Evolutionary conservation across 2,329 filamentous ascomycete species (phyloP).

Genomic region (Colletotrichum simmondsii): DNA sequence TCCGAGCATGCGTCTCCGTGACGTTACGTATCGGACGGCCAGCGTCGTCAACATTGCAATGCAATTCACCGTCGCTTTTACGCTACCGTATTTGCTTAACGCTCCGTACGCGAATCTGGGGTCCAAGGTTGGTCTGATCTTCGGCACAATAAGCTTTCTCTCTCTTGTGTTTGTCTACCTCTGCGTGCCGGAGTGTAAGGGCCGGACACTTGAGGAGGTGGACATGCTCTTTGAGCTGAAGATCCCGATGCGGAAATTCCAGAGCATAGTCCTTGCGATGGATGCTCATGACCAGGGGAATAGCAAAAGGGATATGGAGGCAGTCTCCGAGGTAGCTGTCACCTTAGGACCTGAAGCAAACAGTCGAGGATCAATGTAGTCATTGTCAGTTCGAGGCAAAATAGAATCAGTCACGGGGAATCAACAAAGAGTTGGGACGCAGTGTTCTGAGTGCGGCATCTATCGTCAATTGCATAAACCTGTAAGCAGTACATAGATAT

Average conservation of each 20-base stretch:
- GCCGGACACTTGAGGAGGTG: conserved; percentile 80
- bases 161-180: conserved; percentile 32
- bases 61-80: conserved; percentile 47
- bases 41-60: conserved; percentile 32
- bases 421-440: neutral
- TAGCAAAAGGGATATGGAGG: neutral
- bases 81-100: conserved; percentile 50
- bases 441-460: conserved; percentile 5
- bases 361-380: no score
- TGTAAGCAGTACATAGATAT: conserved; percentile 23
- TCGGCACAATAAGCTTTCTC: conserved; percentile 1
- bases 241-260: neutral
- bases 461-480: conserved; percentile 23
- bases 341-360: neutral
- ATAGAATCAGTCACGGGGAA: no score
- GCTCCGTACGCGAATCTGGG: conserved; percentile 46
- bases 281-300: neutral
- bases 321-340: neutral
- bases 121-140: conserved; percentile 28
- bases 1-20: conserved; percentile 43
- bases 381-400: no score
- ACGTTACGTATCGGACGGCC: conserved; percentile 40
- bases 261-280: neutral
- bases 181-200: conserved; percentile 61
- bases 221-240: conserved; percentile 50